Conservation (phyloP, 768 basidiomycete species). For the Xerocomellus chrysenteron region DNA sequence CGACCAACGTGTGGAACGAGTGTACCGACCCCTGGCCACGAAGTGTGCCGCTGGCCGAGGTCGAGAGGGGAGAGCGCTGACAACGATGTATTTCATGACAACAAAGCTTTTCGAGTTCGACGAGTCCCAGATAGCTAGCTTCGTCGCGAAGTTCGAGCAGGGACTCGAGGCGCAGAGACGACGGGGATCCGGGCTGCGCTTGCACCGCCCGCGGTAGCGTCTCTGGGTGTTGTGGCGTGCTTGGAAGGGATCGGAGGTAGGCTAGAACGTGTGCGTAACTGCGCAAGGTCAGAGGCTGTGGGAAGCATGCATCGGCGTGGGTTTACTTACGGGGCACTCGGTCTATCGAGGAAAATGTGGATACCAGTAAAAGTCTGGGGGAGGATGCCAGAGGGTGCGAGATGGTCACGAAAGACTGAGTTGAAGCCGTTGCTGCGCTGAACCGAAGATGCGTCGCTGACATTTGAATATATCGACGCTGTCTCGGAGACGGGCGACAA, state of each 20-base stretch:
- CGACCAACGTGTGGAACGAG: conserved; percentile 61
- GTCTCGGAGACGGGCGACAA: conserved; percentile 43
- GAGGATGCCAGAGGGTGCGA: conserved; percentile 57
- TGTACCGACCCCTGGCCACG: conserved; percentile 54
- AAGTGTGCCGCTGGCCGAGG: conserved; percentile 39
- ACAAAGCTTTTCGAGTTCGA: conserved; percentile 63
- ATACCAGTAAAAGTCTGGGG: conserved; percentile 46
- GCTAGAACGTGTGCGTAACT: conserved; percentile 72
- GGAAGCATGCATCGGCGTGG: background rate
- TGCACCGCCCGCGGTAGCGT: conserved; percentile 58
- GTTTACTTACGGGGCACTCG: conserved; percentile 72
- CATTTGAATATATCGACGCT: conserved; percentile 56
- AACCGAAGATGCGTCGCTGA: conserved; percentile 36
- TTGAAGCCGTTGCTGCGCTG: conserved; percentile 38
- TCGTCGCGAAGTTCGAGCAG: conserved; percentile 80
- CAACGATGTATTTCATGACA: conserved; percentile 60
- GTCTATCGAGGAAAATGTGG: conserved; percentile 77
- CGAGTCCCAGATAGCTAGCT: conserved; percentile 70
- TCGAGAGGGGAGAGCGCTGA: conserved; percentile 38
- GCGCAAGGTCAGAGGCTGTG: conserved; percentile 2
- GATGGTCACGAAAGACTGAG: conserved; percentile 59
- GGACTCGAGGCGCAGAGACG: conserved; percentile 53
- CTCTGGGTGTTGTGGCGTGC: conserved; percentile 46
- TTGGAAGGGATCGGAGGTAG: conserved; percentile 63
- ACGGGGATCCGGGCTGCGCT: conserved; percentile 40